These are phyloP conservation scores for Dentipellis sp. DNA, from an alignment of 768 basidiomycete species.

Conservation along the genomic window DNA sequence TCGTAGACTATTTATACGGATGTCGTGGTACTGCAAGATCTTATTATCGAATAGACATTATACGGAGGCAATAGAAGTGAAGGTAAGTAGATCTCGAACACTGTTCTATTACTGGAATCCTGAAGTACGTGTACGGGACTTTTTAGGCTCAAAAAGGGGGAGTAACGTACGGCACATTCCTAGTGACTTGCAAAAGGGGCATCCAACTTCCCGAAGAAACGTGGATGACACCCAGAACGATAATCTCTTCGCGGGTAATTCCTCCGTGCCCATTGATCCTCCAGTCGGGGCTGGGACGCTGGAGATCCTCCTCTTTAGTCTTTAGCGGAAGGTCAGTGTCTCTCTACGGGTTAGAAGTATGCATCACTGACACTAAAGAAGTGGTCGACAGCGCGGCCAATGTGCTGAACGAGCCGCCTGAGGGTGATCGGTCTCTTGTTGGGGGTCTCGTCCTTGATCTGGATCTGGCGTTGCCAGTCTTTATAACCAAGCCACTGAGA, in stretches of 20 bases:
- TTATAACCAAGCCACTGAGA: slow-evolving; percentile 13
- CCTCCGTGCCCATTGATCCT: slow-evolving; percentile 6
- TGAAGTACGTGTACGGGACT: too few species aligned
- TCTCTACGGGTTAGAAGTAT: too few species aligned
- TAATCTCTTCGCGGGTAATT: slow-evolving; percentile 9
- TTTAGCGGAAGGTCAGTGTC: not conserved
- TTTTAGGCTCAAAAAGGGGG: too few species aligned
- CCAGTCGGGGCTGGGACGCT: slow-evolving; percentile 8
- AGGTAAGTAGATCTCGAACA: too few species aligned
- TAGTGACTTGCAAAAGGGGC: slow-evolving; percentile 3
- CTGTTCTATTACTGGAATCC: too few species aligned
- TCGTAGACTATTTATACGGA: too few species aligned
- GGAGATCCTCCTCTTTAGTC: slow-evolving; percentile 5
- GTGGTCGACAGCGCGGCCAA: slow-evolving; percentile 12
- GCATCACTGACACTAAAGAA: slow-evolving; percentile 6
- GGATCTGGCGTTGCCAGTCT: slow-evolving; percentile 15
- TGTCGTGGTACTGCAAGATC: too few species aligned
- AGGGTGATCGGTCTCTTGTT: slow-evolving; percentile 11
- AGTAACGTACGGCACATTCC: too few species aligned
- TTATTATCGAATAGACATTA: too few species aligned
- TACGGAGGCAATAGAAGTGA: too few species aligned
- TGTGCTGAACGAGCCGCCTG: slow-evolving; percentile 11
- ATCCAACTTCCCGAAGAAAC: slow-evolving; percentile 16
- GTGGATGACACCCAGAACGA: slow-evolving; percentile 10
- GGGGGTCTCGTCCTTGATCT: slow-evolving; percentile 12